Conservation (phyloP, 176 grass and related monocot genomes). For the Eleusine indica region DNA sequence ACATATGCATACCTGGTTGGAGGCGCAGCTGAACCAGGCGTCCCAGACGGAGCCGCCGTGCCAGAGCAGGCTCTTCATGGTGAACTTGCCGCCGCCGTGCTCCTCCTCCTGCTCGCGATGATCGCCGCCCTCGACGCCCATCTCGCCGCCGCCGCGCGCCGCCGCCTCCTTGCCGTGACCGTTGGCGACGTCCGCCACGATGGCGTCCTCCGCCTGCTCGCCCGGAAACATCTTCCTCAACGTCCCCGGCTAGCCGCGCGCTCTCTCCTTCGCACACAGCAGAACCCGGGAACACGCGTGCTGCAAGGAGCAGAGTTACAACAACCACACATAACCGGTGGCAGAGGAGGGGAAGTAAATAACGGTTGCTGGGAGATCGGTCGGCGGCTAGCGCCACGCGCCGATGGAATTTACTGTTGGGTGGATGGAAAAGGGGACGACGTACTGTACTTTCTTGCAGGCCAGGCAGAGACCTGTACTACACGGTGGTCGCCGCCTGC, state of each 20-base stretch:
- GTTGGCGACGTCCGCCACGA: constrained; percentile 47
- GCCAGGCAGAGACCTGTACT: not conserved
- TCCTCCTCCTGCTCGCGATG: not conserved
- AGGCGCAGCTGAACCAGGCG: constrained; percentile 99
- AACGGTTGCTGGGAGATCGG: not conserved
- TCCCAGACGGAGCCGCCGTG: constrained; percentile 98
- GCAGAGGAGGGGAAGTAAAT: constrained; percentile 16
- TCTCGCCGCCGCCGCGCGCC: constrained; percentile 35
- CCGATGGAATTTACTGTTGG: constrained; percentile 36
- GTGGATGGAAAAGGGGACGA: not conserved
- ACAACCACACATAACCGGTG: not conserved
- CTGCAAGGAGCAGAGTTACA: not conserved
- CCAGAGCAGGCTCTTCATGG: constrained; percentile 72
- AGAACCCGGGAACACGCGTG: not conserved
- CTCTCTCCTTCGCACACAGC: not conserved
- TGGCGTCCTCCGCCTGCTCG: constrained; percentile 68
- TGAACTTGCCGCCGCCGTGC: constrained; percentile 28
- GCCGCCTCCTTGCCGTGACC: constrained; percentile 34
- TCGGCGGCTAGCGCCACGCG: not conserved
- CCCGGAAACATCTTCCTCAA: constrained; percentile 41
- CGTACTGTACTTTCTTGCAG: not conserved
- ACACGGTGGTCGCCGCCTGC: not conserved
- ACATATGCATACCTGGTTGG: constrained; percentile 70
- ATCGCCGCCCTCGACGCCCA: constrained; percentile 41
- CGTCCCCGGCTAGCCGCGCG: not conserved